phyloP scores from a whole-genome alignment of 768 basidiomycete genomes.

The Auricularia sp. region DNA sequence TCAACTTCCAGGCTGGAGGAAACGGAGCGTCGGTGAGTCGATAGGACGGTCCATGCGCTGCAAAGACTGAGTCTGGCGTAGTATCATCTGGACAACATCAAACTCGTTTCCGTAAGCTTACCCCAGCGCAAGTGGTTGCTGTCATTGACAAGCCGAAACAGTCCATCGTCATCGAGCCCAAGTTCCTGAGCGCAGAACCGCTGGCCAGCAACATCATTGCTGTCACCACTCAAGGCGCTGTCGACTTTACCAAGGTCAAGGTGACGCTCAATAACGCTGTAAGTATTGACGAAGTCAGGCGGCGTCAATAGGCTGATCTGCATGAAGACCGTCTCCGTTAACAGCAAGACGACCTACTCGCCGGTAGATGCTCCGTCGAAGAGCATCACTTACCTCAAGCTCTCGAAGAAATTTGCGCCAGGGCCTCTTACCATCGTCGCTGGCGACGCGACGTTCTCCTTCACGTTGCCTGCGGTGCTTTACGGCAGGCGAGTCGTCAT shows the following conservation, averaged over 20 bases:
- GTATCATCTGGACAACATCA: slow-evolving; percentile 43
- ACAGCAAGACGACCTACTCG: slow-evolving; percentile 27
- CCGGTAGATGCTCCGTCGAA: slow-evolving; percentile 39
- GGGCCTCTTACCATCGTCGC: slow-evolving; percentile 36
- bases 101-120: slow-evolving; percentile 22
- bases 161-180: slow-evolving; percentile 33
- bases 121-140: background rate
- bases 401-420: slow-evolving; percentile 29
- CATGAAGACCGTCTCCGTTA: slow-evolving; percentile 25
- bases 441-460: slow-evolving; percentile 30
- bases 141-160: background rate
- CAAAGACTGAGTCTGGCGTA: background rate
- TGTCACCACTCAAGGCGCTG: slow-evolving; percentile 38
- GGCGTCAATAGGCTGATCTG: background rate
- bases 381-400: slow-evolving; percentile 40
- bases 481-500: slow-evolving; percentile 19
- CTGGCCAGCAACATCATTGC: slow-evolving; percentile 38
- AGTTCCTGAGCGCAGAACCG: slow-evolving; percentile 45
- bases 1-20: slow-evolving; percentile 37
- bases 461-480: slow-evolving; percentile 35
- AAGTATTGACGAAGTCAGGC: slow-evolving; percentile 2
- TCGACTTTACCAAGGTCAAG: slow-evolving; percentile 30
- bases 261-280: slow-evolving; percentile 34
- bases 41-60: no score
- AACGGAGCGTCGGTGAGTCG: slow-evolving; percentile 30